These are phyloP conservation scores for Arachnomyces sp. DNA, from an alignment of 2,329 filamentous ascomycete genomes.

Conservation along the genomic window DNA sequence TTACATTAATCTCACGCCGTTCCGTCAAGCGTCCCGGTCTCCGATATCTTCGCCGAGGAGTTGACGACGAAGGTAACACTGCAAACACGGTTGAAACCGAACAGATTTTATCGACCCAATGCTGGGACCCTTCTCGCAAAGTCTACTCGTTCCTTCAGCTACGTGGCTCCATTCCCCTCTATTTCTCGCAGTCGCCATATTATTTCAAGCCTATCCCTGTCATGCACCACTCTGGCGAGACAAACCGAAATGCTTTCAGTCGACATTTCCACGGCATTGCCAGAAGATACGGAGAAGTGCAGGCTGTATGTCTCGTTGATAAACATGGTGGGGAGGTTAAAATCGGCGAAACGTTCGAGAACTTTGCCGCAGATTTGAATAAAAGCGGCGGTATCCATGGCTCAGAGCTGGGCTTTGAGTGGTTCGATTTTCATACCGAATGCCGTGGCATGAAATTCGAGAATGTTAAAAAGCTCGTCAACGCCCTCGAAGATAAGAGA, in stretches of 20 bases:
- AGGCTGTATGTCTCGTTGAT: slow-evolving; percentile 78
- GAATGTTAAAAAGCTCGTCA: slow-evolving; percentile 74
- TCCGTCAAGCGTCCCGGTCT: slow-evolving; percentile 80
- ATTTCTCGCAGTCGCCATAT: slow-evolving; percentile 92
- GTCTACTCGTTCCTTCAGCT: slow-evolving; percentile 80
- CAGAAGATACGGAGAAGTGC: slow-evolving; percentile 64
- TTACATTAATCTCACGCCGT: slow-evolving; percentile 88
- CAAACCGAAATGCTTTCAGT: slow-evolving; percentile 69
- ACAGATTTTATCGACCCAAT: slow-evolving; percentile 70
- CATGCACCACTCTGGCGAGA: slow-evolving; percentile 68
- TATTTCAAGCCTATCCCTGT: slow-evolving; percentile 81
- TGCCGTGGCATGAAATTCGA: slow-evolving; percentile 98
- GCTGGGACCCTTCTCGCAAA: slow-evolving; percentile 54
- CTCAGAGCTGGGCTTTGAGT: slow-evolving; percentile 62
- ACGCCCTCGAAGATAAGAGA: slow-evolving; percentile 59
- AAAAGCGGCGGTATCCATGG: slow-evolving; percentile 47
- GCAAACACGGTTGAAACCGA: slow-evolving; percentile 94
- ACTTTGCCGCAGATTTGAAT: slow-evolving; percentile 59
- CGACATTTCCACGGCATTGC: slow-evolving; percentile 67
- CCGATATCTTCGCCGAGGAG: slow-evolving; percentile 78
- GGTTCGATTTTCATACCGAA: slow-evolving; percentile 93
- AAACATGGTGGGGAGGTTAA: slow-evolving; percentile 74
- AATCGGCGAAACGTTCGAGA: slow-evolving; percentile 70
- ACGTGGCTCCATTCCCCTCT: slow-evolving; percentile 84
- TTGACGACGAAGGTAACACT: slow-evolving; percentile 79